Evolutionary conservation across 78 protist genomes (phyloP).

Genomic region (Tieghemostelium lacteum): DNA sequence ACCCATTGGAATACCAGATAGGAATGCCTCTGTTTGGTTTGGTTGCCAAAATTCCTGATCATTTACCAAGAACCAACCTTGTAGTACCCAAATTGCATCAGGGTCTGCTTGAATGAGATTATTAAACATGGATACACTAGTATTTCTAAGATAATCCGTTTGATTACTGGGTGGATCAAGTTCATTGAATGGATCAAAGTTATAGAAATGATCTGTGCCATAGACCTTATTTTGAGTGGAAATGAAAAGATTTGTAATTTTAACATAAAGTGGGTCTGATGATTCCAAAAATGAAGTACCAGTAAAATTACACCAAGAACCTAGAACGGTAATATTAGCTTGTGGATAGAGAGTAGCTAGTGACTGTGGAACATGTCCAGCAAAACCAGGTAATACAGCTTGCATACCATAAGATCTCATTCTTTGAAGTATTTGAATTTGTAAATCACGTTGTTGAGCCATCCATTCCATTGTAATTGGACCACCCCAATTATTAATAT

Average conservation of each 20-base stretch:
- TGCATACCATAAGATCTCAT: constrained; percentile 87
- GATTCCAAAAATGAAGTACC: constrained; percentile 76
- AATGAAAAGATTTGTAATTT: constrained; percentile 73
- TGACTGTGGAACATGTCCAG: constrained; percentile 90
- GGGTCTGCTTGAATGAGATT: constrained; percentile 83
- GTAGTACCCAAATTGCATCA: constrained; percentile 90
- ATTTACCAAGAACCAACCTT: constrained; percentile 89
- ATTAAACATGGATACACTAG: constrained; percentile 11
- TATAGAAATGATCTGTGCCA: constrained; percentile 91
- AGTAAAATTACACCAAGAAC: constrained; percentile 71
- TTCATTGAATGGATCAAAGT: constrained; percentile 91
- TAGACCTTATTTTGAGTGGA: constrained; percentile 9
- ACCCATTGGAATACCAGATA: constrained; percentile 85
- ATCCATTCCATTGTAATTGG: constrained; percentile 80
- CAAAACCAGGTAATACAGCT: constrained; percentile 89
- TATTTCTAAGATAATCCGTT: constrained; percentile 18
- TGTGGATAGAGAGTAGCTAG: constrained; percentile 40
- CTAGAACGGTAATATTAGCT: constrained; percentile 62
- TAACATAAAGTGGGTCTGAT: constrained; percentile 81
- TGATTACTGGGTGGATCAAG: constrained; percentile 76
- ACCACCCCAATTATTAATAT: constrained; percentile 88
- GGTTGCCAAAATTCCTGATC: constrained; percentile 79
- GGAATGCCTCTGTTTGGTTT: constrained; percentile 76
- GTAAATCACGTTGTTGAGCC: constrained; percentile 62
- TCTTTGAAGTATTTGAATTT: constrained; percentile 67